These are phyloP conservation scores for Tagetes erecta DNA, from an alignment of 129 eudicot species.

Conservation along the genomic window DNA sequence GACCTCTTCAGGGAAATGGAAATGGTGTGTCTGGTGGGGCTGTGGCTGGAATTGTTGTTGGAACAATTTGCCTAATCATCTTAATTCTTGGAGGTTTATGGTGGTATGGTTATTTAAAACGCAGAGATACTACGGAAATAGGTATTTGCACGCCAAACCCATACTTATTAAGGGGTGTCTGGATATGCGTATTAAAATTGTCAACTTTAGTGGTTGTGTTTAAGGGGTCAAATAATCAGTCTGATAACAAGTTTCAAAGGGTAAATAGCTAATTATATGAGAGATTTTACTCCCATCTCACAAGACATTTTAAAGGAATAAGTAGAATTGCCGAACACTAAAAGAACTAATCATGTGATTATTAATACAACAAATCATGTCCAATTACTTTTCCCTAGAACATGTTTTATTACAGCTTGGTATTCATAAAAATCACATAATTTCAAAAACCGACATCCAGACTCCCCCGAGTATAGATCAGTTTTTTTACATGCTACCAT, in stretches of 20 bases:
- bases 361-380: too few species aligned
- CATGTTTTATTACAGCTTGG: too few species aligned
- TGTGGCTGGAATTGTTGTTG: constrained; percentile 58
- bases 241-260: too few species aligned
- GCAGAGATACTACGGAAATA: constrained; percentile 26
- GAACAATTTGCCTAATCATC: constrained; percentile 32
- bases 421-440: too few species aligned
- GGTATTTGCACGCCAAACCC: constrained; percentile 35
- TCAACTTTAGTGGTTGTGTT: too few species aligned
- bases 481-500: constrained; percentile 15
- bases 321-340: too few species aligned
- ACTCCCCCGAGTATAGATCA: not conserved
- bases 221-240: too few species aligned
- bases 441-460: not conserved
- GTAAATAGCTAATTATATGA: too few species aligned
- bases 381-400: too few species aligned
- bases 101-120: constrained; percentile 50
- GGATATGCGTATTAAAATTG: not conserved
- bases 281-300: too few species aligned
- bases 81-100: constrained; percentile 47
- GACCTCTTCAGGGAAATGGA: constrained; percentile 33
- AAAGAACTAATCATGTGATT: too few species aligned
- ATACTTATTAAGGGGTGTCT: not conserved
- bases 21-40: constrained; percentile 38
- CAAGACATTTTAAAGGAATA: too few species aligned